These are phyloP conservation scores for Pseudonitzschia delicatissima DNA, from an alignment of 108 stramenopile genomes.

Conservation along the genomic window DNA sequence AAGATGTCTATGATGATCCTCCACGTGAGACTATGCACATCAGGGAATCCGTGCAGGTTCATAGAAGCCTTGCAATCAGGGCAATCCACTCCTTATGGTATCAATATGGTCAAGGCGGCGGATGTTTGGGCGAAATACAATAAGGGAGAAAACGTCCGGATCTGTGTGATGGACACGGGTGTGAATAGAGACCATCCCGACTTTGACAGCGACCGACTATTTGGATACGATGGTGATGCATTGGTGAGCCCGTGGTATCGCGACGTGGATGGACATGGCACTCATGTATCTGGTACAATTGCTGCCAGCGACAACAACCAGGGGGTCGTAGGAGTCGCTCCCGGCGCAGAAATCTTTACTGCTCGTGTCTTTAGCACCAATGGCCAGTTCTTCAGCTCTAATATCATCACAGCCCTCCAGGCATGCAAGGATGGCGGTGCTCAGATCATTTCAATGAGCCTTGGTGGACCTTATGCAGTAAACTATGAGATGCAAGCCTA, in stretches of 20 bases:
- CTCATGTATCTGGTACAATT: slow-evolving; percentile 56
- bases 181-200: slow-evolving; percentile 33
- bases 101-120: slow-evolving; percentile 14
- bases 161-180: slow-evolving; percentile 54
- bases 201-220: slow-evolving; percentile 12
- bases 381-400: slow-evolving; percentile 33
- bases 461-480: slow-evolving; percentile 31
- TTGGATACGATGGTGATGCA: slow-evolving; percentile 20
- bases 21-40: slow-evolving; percentile 14
- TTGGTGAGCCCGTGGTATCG: slow-evolving; percentile 33
- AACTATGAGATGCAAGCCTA: slow-evolving; percentile 23
- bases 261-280: slow-evolving; percentile 47
- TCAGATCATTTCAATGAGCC: slow-evolving; percentile 50
- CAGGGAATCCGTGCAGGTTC: slow-evolving; percentile 17
- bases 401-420: slow-evolving; percentile 42
- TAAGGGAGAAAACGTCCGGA: slow-evolving; percentile 27
- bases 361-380: slow-evolving; percentile 42
- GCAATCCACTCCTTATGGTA: slow-evolving; percentile 18
- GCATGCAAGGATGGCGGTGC: slow-evolving; percentile 45
- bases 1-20: neutral
- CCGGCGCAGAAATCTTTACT: slow-evolving; percentile 35
- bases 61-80: slow-evolving; percentile 16
- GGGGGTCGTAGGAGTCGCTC: slow-evolving; percentile 42
- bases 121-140: slow-evolving; percentile 15
- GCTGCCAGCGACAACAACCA: slow-evolving; percentile 33